Conservation (phyloP, 345 rosid genomes). For the Sonneratia alba region DNA sequence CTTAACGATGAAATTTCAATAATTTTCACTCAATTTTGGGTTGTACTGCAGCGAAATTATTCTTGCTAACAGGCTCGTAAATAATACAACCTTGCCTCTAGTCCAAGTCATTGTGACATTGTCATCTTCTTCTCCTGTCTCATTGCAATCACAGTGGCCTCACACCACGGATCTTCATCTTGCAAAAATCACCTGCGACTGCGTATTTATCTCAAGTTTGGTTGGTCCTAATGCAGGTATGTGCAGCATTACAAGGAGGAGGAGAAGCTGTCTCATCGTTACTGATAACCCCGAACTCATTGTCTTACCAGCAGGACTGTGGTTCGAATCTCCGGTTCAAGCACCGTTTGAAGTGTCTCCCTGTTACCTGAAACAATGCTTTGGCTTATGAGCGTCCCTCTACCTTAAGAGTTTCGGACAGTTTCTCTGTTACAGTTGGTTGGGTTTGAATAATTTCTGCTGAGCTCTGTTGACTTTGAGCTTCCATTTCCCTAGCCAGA, state of each 20-base stretch:
- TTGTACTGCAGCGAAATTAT: not conserved
- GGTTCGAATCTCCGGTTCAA: not conserved
- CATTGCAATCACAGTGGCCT: not conserved
- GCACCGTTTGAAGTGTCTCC: slow-evolving; percentile 1
- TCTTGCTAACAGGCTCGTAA: not conserved
- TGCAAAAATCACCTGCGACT: not conserved
- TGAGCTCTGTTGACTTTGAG: not conserved
- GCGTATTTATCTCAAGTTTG: not conserved
- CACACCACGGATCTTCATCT: not conserved
- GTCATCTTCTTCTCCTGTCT: not conserved
- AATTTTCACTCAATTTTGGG: too few relatives aligned
- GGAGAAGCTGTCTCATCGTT: slow-evolving; percentile 54
- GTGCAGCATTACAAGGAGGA: slow-evolving; percentile 42
- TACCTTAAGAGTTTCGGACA: not conserved
- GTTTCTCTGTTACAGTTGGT: not conserved
- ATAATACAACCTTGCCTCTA: not conserved
- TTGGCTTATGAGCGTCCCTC: not conserved
- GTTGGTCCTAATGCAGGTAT: slow-evolving; percentile 28
- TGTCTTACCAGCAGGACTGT: too few relatives aligned
- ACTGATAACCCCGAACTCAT: slow-evolving; percentile 14
- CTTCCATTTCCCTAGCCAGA: not conserved
- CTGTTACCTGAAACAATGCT: not conserved
- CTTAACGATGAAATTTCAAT: too few relatives aligned
- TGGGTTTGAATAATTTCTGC: not conserved
- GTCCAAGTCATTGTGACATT: not conserved